Evolutionary conservation across 352 stramenopile genomes (phyloP), one percentile per base, ranked within the genome.

Genomic region (Globisporangium splendens): DNA sequence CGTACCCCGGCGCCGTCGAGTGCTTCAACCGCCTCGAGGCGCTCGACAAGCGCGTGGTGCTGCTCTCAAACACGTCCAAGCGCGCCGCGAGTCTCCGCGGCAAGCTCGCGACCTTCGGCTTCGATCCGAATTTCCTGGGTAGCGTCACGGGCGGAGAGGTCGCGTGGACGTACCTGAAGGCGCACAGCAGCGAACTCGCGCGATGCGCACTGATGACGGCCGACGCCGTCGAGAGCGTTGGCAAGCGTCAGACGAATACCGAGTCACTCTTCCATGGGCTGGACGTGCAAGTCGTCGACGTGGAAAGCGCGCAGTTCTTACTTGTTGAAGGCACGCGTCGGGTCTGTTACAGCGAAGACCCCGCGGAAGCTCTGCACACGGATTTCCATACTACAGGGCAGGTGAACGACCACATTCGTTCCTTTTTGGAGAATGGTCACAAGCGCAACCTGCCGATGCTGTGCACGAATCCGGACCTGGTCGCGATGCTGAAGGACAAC

Each of bases 61-160:
- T 97, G 61, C 66, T 97, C 5, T 96, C 87, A 33, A 97, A 97
- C 67, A 92, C 87, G 50, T 91, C 86, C n/a, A 80, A 79, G n/a
- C 78, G 85, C 21, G 73, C 83, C 2, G 59, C 68, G 13, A 63
- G 67, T 38, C 68, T 90, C 24, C 53, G 76, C 18, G 51, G 46
- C 12, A 79, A 79, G 62, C 66, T 97, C 41, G 62, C 59, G 17
- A 65, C 69, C 47, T 79, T 96, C 57, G 89, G 88, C 43, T 93
- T 96, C 54, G 64, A 74, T 50, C 66, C 63, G 8, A 56, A 70
- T 41, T 76, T 89, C 59, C 77, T 86, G 47, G 70, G 69, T 2
- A 65, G 69, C 14, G 70, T 90, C 44, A 88, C 77, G 21, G 72
- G 74, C n/a, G 77, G 77, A 20, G 77, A 87, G 44, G 72, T 72